Evolutionary conservation across 768 basidiomycete species (phyloP), one percentile per base, ranked within the genome.

Genomic region (Suillus sp.): DNA sequence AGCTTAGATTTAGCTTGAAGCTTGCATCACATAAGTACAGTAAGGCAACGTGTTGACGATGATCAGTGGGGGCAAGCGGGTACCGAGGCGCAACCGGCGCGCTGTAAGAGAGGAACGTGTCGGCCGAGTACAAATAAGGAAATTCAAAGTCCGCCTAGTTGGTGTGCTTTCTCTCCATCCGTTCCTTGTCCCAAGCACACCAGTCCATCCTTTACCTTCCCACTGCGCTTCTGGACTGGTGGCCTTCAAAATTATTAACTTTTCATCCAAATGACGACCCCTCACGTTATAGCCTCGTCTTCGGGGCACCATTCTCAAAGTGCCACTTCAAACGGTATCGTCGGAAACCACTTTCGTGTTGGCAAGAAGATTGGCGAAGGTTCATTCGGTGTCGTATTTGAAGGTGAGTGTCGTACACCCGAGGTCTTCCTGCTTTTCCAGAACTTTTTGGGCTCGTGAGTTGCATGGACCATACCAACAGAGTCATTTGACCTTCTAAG

Each of bases 301-400:
- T 90, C 86, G 51, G 79, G 79, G 25, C 89, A 90, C 76, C 87
- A 85, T 59, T 83, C 86, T 20, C 85, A 86, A 71, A 82, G 86
- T 54, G 79, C 86, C 55, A 81, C 84, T 34, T 83, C 78, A 45
- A 90, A 87, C 76, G 86, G 90, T 70, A 86, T 93, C 75, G 89
- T 93, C 63, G 91, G 91, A 48, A 87, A 82, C 70, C 86, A 92
- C 74, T 93, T 86, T 74, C 85, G 92, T 66, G 95, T 99, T 59
- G 96, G 96, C 58, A 95, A 96, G 85, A 98, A 98, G 87, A 96
- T 99, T 75, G 96, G 96, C 55, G 96, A 99, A 79, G 96, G 96
- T 58, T 93, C 91, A n/a, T 99, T 99, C 75, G 96, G 96, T 71
- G 96, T 99, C 68, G 91, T 99, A 66, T 94, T 97, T 78, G 90